Base-by-base conservation (phyloP, 2,329 filamentous ascomycete genomes). In the Colletotrichum sp. region DNA sequence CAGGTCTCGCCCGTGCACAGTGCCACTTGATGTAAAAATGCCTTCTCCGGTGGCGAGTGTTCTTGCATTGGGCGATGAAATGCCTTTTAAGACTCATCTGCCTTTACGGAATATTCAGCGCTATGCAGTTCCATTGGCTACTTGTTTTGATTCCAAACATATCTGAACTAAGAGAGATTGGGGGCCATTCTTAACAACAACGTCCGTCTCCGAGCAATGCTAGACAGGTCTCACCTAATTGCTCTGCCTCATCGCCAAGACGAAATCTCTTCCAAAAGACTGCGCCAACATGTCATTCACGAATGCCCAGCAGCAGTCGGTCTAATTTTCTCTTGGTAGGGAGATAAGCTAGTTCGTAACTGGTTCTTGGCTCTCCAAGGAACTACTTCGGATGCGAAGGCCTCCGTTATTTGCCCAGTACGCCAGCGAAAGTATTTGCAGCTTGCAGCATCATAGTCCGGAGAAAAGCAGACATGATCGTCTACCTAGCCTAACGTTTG, bases 171-270 rank as follows among this genome's bases (percentile, higher is more conserved):
- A 1, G 43, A 21, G 55, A 30, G 21, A 58, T 58, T 58, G 13
- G 55, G 55, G 26, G 21, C 26, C 55, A 58, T 58, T 58, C 55
- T n/a, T 30, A 24, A 52, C 55, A 18, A 5, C 55, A 58, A 58
- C 16, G 26, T 58, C 28, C 18, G 14, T 52, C 34, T 18, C 18
- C 24, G 18, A 52, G 62, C 38, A 48, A 30, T 65, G 34, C 62
- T 21, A 30, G 62, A 48, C 62, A 65, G 28, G 62, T 52, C 62
- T 65, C 62, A 32, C 62, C 26, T 34, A 16, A 38, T 10, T 21
- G n/a, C 24, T 43, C 18, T 69, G 28, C 32, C 24, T 70, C 30
- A 26, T 56, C 32, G 71, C 71, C 71, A 63, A 73, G 71, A 38
- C 18, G 18, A 28, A 43, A 5, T 30, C 56, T 73, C 30, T 21